A percentile compares a stretch with the other conserved stretches of the same genome.
These are phyloP conservation scores for Nitzschia sp. DNA, from an alignment of 108 stramenopile genomes.

Conservation along the genomic window DNA sequence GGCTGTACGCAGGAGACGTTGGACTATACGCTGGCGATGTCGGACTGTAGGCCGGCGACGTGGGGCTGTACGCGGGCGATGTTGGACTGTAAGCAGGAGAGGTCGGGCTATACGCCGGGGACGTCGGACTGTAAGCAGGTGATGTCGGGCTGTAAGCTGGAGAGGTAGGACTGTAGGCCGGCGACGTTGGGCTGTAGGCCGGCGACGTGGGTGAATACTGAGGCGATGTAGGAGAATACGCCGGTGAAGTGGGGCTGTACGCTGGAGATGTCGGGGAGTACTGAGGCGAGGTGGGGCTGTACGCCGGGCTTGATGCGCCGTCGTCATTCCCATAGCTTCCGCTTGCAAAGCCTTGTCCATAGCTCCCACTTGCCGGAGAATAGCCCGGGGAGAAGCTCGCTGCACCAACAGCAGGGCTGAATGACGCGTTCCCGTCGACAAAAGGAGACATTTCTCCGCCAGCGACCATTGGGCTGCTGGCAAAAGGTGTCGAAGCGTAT, in stretches of 20 bases:
- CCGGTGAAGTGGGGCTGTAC: conserved; percentile 58
- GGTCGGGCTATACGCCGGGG: conserved; percentile 40
- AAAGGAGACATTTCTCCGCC: conserved; percentile 69
- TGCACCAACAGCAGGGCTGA: conserved; percentile 81
- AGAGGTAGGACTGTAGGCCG: conserved; percentile 45
- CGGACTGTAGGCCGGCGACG: conserved; percentile 74
- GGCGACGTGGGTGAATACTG: conserved; percentile 84
- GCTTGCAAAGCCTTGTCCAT: conserved; percentile 62
- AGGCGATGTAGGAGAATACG: conserved; percentile 72
- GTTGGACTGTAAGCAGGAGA: conserved; percentile 77
- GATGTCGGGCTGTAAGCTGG: conserved; percentile 77
- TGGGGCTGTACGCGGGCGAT: conserved; percentile 87
- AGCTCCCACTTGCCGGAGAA: conserved; percentile 71
- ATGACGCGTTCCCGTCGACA: conserved; percentile 65
- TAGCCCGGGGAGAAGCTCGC: conserved; percentile 80
- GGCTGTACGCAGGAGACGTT: conserved; percentile 69
- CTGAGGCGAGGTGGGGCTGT: conserved; percentile 62
- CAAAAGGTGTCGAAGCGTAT: conserved; percentile 70
- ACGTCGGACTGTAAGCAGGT: conserved; percentile 84
- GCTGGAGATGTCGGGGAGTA: conserved; percentile 76
- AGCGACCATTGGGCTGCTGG: conserved; percentile 71
- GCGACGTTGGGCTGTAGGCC: conserved; percentile 69
- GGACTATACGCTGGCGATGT: conserved; percentile 85
- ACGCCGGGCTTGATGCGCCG: conserved; percentile 45
- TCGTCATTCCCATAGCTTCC: conserved; percentile 76